Percentiles rank a stretch among this genome's conserved stretches.
phyloP scores from a whole-genome alignment of 2,329 filamentous ascomycete species.

The Colletotrichum scovillei region DNA sequence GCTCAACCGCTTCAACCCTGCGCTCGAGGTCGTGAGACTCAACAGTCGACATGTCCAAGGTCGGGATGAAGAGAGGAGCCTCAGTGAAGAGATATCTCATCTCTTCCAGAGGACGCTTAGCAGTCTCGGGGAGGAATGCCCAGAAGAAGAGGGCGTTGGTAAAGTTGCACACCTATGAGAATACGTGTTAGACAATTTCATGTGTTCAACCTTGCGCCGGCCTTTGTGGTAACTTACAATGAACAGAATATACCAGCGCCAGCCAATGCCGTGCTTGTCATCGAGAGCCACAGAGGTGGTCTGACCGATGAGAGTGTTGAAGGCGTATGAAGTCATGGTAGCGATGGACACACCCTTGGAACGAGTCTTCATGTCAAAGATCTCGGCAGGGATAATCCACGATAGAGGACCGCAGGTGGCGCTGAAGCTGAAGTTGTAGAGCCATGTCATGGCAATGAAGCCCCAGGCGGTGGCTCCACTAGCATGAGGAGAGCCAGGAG shows the following conservation, averaged over 20 bases:
- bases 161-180: slow-evolving; percentile 68
- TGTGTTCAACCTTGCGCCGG: not conserved
- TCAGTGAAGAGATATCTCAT: slow-evolving; percentile 76
- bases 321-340: slow-evolving; percentile 79
- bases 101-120: slow-evolving; percentile 72
- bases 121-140: slow-evolving; percentile 74
- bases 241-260: slow-evolving; percentile 60
- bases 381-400: slow-evolving; percentile 74
- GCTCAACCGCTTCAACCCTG: slow-evolving; percentile 66
- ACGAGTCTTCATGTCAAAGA: slow-evolving; percentile 82
- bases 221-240: slow-evolving; percentile 41
- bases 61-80: slow-evolving; percentile 71
- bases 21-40: slow-evolving; percentile 66
- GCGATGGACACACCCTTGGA: slow-evolving; percentile 81
- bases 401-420: slow-evolving; percentile 75
- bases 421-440: slow-evolving; percentile 84
- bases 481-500: slow-evolving; percentile 61
- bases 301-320: slow-evolving; percentile 81
- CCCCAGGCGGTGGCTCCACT: slow-evolving; percentile 68
- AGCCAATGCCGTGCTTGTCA: slow-evolving; percentile 54
- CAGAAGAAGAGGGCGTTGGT: slow-evolving; percentile 65
- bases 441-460: slow-evolving; percentile 80
- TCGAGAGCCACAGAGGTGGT: slow-evolving; percentile 68
- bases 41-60: slow-evolving; percentile 60
- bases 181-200: not conserved